Conservation (phyloP, 1,139 yeast species). For the Kodamaea sp. region DNA sequence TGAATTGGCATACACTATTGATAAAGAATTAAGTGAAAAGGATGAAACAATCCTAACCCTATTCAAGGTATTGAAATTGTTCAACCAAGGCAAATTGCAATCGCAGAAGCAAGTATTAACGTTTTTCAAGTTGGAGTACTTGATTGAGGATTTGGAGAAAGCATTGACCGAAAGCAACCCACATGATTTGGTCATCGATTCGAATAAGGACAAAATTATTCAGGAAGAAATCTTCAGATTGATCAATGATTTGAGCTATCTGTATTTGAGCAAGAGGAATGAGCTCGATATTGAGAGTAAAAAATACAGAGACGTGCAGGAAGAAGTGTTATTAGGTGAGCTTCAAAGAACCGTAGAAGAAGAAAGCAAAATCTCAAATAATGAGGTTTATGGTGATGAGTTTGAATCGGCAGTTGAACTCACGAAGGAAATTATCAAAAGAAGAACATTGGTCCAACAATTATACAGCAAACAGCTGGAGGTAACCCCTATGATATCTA, state of each 20-base stretch:
- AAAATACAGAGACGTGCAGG: slow-evolving; percentile 20
- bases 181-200: slow-evolving; percentile 23
- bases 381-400: slow-evolving; percentile 13
- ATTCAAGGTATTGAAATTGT: slow-evolving; percentile 28
- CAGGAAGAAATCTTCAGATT: slow-evolving; percentile 47
- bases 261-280: slow-evolving; percentile 34
- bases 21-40: slow-evolving; percentile 40
- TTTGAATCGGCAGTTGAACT: slow-evolving; percentile 23
- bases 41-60: slow-evolving; percentile 37
- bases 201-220: slow-evolving; percentile 32
- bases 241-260: slow-evolving; percentile 43
- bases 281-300: slow-evolving; percentile 25
- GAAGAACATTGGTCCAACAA: slow-evolving; percentile 19
- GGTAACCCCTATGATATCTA: slow-evolving; percentile 13
- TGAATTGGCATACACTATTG: slow-evolving; percentile 41
- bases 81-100: slow-evolving; percentile 31
- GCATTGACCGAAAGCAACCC: slow-evolving; percentile 15
- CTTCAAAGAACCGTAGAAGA: slow-evolving; percentile 6
- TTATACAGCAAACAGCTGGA: slow-evolving; percentile 24
- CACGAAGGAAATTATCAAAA: slow-evolving; percentile 25
- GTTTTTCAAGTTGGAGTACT: slow-evolving; percentile 41
- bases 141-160: slow-evolving; percentile 27
- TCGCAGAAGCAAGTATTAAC: slow-evolving; percentile 38
- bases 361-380: slow-evolving; percentile 1
- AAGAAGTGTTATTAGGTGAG: slow-evolving; percentile 13